A percentile compares a stretch with the other conserved stretches of the same genome.
Conservation (phyloP, 176 grass and related monocot genomes). For the Carex pumila region DNA sequence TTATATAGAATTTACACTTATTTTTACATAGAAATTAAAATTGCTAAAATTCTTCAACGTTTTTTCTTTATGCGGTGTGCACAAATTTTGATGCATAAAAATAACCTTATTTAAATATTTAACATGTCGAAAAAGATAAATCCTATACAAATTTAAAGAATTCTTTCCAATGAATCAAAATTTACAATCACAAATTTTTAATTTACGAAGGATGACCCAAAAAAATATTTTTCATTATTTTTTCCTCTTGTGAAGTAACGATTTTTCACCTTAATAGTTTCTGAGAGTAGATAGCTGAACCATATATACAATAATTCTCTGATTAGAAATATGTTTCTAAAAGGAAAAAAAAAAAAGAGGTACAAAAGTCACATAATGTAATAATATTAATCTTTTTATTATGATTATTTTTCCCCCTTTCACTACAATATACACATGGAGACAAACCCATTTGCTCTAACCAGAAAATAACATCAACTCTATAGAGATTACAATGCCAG, state of each 20-base stretch:
- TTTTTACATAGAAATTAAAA: too few relatives aligned
- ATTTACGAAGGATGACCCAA: too few relatives aligned
- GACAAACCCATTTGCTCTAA: background rate
- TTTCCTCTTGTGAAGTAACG: background rate
- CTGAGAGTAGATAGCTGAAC: background rate
- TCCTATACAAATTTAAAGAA: too few relatives aligned
- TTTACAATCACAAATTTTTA: too few relatives aligned
- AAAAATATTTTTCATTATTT: background rate
- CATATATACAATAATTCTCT: background rate
- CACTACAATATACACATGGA: constrained; percentile 5
- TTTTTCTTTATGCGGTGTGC: too few relatives aligned
- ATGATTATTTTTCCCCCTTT: background rate
- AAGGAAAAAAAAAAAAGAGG: background rate
- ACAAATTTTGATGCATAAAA: too few relatives aligned
- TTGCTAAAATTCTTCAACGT: too few relatives aligned
- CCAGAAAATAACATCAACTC: background rate
- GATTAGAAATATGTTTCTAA: background rate
- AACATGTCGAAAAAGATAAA: too few relatives aligned
- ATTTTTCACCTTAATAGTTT: background rate
- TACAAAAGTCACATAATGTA: background rate
- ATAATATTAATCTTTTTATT: background rate
- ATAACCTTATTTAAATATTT: too few relatives aligned
- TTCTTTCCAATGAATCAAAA: too few relatives aligned
- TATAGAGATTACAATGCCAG: background rate
- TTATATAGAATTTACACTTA: too few relatives aligned